Base-by-base conservation (phyloP, 129 eudicot genomes). In the Pseudognaphalium luteoalbum region DNA sequence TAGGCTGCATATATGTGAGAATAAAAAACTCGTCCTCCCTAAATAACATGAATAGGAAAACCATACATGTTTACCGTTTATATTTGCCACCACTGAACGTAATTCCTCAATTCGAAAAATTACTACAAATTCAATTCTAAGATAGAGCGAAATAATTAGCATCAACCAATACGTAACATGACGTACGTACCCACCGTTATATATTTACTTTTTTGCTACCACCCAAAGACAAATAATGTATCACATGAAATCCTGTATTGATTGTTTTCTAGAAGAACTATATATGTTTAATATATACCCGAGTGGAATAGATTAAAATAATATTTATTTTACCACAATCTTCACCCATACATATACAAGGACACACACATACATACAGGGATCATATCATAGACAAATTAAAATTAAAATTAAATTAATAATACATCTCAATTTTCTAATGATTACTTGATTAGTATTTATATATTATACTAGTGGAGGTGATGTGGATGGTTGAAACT, bases 401-500 rank as follows among this genome's bases (percentile, higher is more conserved):
- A n/a, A 25, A 1, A 25, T 1, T 0, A 25, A 25, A 25, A 25
- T 25, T 0, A 25, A 35, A 59, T 7, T 1, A 41, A 50, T 9
- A 52, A 34, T 30, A 14, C 8, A 35, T 57, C 4, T 68, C 12
- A 4, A 77, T 41, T 35, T 68, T 30, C 10, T 7, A 22, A 77
- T 77, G 61, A 7, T 77, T 1, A 30, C 3, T 3, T n/a, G n/a
- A n/a, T n/a, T n/a, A n/a, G 74, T 21, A 34, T 37, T 72, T 78
- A 25, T 25, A 25, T 25, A 70, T 78, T 35, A 35, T 35, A 71
- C 32, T 70, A 44, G 71, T 70, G 76, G 82, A 78, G 34, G 82
- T 20, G 65, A 61, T 78, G 82, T 71, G 77, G 61, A 78, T 78
- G 82, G 82, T 47, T 50, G 82, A 71, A 41, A 19, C 4, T 71